Conservation (phyloP, 345 rosid genomes). For the Citrus glauca region DNA sequence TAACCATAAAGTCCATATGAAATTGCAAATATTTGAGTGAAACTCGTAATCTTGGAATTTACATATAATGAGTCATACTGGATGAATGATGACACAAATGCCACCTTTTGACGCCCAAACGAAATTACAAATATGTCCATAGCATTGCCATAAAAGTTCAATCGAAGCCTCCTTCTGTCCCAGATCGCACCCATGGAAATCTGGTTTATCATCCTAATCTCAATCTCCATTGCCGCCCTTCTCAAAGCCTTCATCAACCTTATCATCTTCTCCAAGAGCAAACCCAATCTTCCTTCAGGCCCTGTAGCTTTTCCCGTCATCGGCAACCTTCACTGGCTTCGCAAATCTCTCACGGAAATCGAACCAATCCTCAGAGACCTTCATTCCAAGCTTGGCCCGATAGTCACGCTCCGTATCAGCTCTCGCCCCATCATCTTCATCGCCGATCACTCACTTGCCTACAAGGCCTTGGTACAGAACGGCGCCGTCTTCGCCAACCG, state of each 20-base stretch:
- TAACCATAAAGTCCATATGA: too few relatives aligned
- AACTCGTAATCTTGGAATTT: too few relatives aligned
- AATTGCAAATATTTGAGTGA: too few relatives aligned
- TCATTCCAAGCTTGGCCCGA: constrained; percentile 14
- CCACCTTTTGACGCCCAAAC: not conserved
- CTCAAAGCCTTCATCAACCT: constrained; percentile 4
- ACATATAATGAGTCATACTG: too few relatives aligned
- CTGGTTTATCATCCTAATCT: constrained; percentile 4
- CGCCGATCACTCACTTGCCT: constrained; percentile 17
- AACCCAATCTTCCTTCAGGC: constrained; percentile 20
- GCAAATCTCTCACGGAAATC: not conserved
- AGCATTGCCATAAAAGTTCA: not conserved
- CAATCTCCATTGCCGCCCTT: not conserved
- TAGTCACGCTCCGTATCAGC: constrained; percentile 11
- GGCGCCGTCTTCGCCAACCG: constrained; percentile 3
- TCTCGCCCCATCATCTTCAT: constrained; percentile 16
- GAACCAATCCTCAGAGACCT: constrained; percentile 11
- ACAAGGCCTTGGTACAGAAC: constrained; percentile 20
- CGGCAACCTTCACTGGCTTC: constrained; percentile 3
- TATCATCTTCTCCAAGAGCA: not conserved
- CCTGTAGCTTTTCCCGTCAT: constrained; percentile 14
- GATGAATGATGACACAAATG: too few relatives aligned
- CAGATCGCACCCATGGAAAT: constrained; percentile 1
- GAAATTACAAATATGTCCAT: not conserved
- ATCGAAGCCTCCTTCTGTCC: not conserved